phyloP scores from a whole-genome alignment of 2,329 filamentous ascomycete species.

The Colletotrichum ledebouriae region DNA sequence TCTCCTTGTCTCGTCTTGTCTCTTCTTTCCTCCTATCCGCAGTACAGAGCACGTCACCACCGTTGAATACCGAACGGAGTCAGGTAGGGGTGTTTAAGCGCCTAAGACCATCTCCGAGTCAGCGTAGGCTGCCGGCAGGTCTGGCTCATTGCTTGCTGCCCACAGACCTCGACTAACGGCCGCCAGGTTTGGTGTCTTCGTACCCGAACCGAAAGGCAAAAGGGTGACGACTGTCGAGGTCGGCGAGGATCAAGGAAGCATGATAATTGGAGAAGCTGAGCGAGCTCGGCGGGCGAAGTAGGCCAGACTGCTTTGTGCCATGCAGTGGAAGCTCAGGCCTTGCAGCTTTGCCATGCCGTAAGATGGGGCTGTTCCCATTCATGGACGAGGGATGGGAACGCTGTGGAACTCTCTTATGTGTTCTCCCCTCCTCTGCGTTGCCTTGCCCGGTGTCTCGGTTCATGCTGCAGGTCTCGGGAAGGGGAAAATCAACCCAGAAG shows the following conservation, averaged over 20 bases:
- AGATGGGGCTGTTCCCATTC: constrained; percentile 15
- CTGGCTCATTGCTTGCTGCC: not conserved
- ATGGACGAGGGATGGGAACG: constrained; percentile 3
- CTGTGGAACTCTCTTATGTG: not conserved
- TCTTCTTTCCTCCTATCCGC: not conserved
- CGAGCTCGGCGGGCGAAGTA: constrained; percentile 2
- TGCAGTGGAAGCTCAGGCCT: constrained; percentile 11
- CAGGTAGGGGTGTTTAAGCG: not conserved
- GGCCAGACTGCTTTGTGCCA: not conserved
- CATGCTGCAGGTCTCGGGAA: no score
- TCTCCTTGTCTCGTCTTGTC: not conserved
- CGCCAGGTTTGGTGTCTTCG: constrained; percentile 2
- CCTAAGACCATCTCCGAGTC: not conserved
- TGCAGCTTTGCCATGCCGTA: constrained; percentile 12
- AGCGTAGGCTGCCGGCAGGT: not conserved
- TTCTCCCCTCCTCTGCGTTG: not conserved
- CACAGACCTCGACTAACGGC: constrained; percentile 11
- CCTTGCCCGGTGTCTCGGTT: not conserved
- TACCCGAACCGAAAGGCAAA: not conserved
- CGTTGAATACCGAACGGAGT: no score
- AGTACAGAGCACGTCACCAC: not conserved
- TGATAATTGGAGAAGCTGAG: not conserved
- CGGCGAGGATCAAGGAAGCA: not conserved
- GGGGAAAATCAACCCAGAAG: not conserved
- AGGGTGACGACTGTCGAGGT: not conserved